A percentile compares a stretch with the other conserved stretches of the same genome.
Evolutionary conservation across 2,329 filamentous ascomycete species (phyloP).

Genomic region (Claviceps digitariae): DNA sequence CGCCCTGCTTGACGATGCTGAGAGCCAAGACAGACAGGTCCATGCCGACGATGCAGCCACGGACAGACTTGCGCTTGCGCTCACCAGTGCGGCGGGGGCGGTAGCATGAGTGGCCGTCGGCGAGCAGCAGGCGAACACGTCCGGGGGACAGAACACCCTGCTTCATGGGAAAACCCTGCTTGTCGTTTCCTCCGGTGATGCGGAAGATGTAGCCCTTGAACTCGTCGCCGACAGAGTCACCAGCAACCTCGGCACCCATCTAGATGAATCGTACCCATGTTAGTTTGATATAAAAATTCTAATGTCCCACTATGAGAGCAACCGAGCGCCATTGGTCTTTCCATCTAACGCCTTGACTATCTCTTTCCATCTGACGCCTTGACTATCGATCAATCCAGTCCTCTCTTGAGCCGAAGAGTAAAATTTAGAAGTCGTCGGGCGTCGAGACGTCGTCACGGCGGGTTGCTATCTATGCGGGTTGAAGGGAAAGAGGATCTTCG

Average conservation of each 20-base stretch:
- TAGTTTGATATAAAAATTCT: constrained; percentile 12
- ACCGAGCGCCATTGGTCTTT: background rate
- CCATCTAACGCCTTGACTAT: background rate
- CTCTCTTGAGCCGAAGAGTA: background rate
- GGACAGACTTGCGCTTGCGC: constrained; percentile 98
- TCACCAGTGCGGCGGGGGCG: constrained; percentile 93
- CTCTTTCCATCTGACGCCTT: background rate
- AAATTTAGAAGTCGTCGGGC: background rate
- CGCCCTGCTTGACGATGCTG: constrained; percentile 95
- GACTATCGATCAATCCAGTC: too few relatives aligned
- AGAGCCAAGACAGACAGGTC: constrained; percentile 93
- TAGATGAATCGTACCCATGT: constrained; percentile 21
- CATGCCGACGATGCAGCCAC: constrained; percentile 95
- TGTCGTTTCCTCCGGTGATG: constrained; percentile 99
- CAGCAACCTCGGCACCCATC: constrained; percentile 86
- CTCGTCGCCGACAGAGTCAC: constrained; percentile 93
- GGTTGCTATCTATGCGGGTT: background rate
- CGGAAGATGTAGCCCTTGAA: constrained; percentile 99
- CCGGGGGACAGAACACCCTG: constrained; percentile 98
- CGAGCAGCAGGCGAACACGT: constrained; percentile 93
- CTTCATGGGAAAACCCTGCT: constrained; percentile 99
- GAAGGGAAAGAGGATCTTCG: background rate
- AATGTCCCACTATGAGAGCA: too few relatives aligned
- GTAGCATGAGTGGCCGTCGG: constrained; percentile 98
- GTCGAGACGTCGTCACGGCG: background rate